Conservation (phyloP, 352 stramenopile genomes). For the Phytophthora sojae region DNA sequence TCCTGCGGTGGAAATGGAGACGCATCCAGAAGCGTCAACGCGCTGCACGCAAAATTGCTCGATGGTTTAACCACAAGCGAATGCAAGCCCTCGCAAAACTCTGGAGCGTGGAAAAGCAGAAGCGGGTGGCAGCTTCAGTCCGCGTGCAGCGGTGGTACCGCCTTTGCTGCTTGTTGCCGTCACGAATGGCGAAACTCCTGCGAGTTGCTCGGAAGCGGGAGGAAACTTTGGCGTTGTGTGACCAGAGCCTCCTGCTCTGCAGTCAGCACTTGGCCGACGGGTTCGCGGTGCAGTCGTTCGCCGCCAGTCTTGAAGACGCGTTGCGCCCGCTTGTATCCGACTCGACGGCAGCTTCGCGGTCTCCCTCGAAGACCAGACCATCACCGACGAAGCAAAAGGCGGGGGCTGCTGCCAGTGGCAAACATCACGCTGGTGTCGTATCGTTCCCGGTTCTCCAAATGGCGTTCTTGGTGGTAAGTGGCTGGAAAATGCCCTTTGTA, state of each 20-base stretch:
- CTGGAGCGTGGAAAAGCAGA: constrained; percentile 44
- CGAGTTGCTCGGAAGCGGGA: constrained; percentile 25
- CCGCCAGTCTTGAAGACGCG: constrained; percentile 24
- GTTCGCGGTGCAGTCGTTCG: constrained; percentile 46
- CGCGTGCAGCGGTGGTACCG: constrained; percentile 47
- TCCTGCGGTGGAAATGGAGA: constrained; percentile 51
- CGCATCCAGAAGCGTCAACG: constrained; percentile 20
- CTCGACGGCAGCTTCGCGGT: constrained; percentile 3
- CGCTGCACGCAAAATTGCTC: constrained; percentile 41
- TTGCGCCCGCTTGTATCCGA: constrained; percentile 28
- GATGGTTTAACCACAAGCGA: constrained; percentile 51
- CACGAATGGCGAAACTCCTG: constrained; percentile 26
- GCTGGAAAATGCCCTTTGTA: constrained; percentile 44
- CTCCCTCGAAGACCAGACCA: constrained; percentile 16
- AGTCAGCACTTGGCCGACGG: constrained; percentile 52
- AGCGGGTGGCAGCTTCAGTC: constrained; percentile 27
- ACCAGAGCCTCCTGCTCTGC: constrained; percentile 48
- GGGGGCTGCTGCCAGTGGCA: constrained; percentile 1
- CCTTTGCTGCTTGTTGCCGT: constrained; percentile 29
- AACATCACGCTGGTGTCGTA: constrained; percentile 5
- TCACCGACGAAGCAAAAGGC: constrained; percentile 27
- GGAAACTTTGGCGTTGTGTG: constrained; percentile 45
- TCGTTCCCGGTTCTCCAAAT: constrained; percentile 56
- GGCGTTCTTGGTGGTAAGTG: constrained; percentile 52
- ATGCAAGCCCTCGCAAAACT: constrained; percentile 40